Evolutionary conservation across 306 rosid genomes (phyloP), one percentile per base, ranked within the genome.

Genomic region (Oxytropis ochrocephala): DNA sequence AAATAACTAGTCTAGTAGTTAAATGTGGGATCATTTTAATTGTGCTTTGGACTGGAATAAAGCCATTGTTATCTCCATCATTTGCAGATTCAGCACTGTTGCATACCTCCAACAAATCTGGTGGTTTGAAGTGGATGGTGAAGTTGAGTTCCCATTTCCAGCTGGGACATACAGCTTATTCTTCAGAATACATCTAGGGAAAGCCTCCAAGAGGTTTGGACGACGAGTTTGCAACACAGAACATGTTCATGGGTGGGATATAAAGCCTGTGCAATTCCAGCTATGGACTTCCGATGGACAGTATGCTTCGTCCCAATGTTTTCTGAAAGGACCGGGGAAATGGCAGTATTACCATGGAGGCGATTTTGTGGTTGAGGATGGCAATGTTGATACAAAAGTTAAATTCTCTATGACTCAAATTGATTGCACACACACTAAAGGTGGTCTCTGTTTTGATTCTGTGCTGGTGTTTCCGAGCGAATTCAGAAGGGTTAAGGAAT

Each of bases 121-220:
- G 99, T 95, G 99, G 99, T 89, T 95, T 79, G 97, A 95, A 75
- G 99, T 91, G 41, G 91, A 86, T n/a, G 97, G 96, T 8, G 95
- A 91, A 77, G 84, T 91, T 0, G 99, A 95, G 47, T 95, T 91
- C 73, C 97, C 99, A 43, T 84, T 95, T 66, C 97, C 99, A 12
- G 77, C 86, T 0, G 99, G 99, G 44, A 87, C 81, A 27, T 95
- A 95, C 68, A 82, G 97, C 85, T 10, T 95, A 48, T 85, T 74
- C 84, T 95, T 87, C 83, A 75, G 92, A 83, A 55, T 89, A 80
- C 91, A 84, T 49, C 75, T 95, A 39, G 96, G 97, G 16, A 80
- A 79, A 65, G 65, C 91, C n/a, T 79, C 79, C 38, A 85, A 78
- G 79, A 83, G 92, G 57, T 87, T 88, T 32, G 97, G 99, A 2